Conservation (phyloP, 2,329 filamentous ascomycete genomes). For the Diaporthe caulivora region DNA sequence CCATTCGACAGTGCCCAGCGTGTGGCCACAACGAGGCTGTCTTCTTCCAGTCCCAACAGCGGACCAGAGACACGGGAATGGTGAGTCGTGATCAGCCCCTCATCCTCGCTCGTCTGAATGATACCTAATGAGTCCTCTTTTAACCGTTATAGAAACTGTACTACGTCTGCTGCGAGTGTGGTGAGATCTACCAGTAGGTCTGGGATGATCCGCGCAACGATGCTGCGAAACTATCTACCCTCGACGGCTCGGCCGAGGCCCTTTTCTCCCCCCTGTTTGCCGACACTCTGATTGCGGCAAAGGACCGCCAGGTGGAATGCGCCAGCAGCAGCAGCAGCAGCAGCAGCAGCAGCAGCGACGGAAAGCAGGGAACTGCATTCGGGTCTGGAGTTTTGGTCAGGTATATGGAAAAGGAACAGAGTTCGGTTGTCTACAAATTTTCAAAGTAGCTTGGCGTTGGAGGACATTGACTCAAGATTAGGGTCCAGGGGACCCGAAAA, state of each 20-base stretch:
- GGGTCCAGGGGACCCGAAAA: background rate
- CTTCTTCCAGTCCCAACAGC: conserved; percentile 98
- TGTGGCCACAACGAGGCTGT: conserved; percentile 93
- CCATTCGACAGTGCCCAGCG: conserved; percentile 85
- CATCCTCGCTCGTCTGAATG: background rate
- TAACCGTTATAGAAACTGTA: conserved; percentile 79
- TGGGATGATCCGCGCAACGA: background rate
- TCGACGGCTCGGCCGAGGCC: background rate
- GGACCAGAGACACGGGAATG: conserved; percentile 98
- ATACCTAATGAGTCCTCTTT: background rate
- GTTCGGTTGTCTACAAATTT: background rate
- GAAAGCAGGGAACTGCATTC: conserved; percentile 8
- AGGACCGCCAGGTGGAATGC: background rate
- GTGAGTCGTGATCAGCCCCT: conserved; percentile 66
- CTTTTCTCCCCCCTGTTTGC: background rate
- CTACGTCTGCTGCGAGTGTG: conserved; percentile 94
- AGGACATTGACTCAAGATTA: background rate
- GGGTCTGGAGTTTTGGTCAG: conserved; percentile 15
- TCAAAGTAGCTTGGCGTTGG: conserved; percentile 12
- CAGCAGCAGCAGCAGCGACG: background rate
- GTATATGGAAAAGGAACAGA: background rate
- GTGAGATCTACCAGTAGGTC: conserved; percentile 80
- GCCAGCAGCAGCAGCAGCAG: no score
- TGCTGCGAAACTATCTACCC: background rate
- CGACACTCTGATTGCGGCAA: background rate